These are phyloP conservation scores for Rhynchosporium agropyri DNA, from an alignment of 2,329 filamentous ascomycete species.

Conservation along the genomic window DNA sequence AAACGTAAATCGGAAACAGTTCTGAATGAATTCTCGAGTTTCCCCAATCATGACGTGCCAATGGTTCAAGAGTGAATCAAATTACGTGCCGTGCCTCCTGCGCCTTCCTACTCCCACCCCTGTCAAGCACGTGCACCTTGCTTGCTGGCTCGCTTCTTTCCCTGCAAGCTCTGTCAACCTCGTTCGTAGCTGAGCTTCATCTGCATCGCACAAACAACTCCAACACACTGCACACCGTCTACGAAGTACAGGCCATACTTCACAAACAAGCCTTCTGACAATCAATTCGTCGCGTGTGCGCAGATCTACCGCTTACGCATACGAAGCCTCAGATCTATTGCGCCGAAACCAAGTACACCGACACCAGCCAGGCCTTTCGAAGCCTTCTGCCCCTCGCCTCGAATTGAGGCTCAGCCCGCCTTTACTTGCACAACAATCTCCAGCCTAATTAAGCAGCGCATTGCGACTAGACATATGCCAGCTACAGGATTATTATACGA, in stretches of 20 bases:
- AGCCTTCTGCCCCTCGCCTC: slow-evolving; percentile 30
- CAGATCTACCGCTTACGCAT: slow-evolving; percentile 20
- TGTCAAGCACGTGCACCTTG: slow-evolving; percentile 7
- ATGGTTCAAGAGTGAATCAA: background rate
- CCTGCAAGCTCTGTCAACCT: slow-evolving; percentile 14
- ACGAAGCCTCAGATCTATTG: slow-evolving; percentile 5
- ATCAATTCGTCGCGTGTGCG: slow-evolving; percentile 31
- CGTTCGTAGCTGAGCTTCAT: slow-evolving; percentile 21
- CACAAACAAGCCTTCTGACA: background rate
- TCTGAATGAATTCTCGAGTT: background rate
- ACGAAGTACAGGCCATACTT: background rate
- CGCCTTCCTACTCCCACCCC: background rate
- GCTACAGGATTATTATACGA: slow-evolving; percentile 18
- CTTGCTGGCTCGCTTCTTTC: slow-evolving; percentile 12
- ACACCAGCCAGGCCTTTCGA: slow-evolving; percentile 14
- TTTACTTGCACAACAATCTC: slow-evolving; percentile 11
- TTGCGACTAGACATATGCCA: slow-evolving; percentile 25
- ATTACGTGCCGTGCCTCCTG: background rate
- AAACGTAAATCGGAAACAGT: background rate
- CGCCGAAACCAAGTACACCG: slow-evolving; percentile 10
- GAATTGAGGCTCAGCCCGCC: slow-evolving; percentile 22
- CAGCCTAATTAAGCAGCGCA: slow-evolving; percentile 7
- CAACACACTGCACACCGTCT: slow-evolving; percentile 7
- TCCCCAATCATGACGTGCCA: background rate
- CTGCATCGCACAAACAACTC: slow-evolving; percentile 28